These are phyloP conservation scores for Cucurbita moschata DNA, from an alignment of 306 rosid species.

Conservation along the genomic window DNA sequence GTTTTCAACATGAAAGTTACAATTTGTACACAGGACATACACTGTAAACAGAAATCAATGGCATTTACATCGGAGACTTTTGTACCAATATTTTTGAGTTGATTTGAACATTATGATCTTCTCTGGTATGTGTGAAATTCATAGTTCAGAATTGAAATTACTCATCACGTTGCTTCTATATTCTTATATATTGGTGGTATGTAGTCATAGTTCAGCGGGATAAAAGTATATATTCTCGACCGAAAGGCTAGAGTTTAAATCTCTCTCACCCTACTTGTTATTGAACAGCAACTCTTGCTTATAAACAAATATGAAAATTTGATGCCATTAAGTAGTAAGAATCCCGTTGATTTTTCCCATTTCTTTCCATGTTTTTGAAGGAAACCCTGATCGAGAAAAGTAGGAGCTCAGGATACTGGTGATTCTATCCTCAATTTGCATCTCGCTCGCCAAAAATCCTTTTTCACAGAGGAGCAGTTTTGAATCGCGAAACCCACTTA, in stretches of 20 bases:
- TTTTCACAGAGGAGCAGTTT: not conserved
- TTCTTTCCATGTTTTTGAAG: too few relatives aligned
- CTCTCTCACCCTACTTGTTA: too few relatives aligned
- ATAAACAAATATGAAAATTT: too few relatives aligned
- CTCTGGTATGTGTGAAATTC: not conserved
- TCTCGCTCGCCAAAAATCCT: not conserved
- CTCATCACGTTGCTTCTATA: not conserved
- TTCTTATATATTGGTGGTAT: not conserved
- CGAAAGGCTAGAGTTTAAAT: too few relatives aligned
- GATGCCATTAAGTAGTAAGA: too few relatives aligned
- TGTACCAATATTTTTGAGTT: not conserved
- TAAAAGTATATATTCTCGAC: too few relatives aligned
- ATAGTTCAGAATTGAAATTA: not conserved
- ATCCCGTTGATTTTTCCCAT: too few relatives aligned
- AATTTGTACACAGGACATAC: not conserved
- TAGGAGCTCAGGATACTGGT: not conserved
- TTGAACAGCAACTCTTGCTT: too few relatives aligned
- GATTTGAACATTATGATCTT: not conserved
- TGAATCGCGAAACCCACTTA: not conserved
- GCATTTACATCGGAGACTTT: not conserved
- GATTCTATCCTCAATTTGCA: not conserved
- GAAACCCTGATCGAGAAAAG: too few relatives aligned
- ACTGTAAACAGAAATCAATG: not conserved
- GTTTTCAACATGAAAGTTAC: not conserved
- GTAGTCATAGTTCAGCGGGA: too few relatives aligned